Evolutionary conservation across 257 asterid species (phyloP).

Genomic region (Plantago elongata): DNA sequence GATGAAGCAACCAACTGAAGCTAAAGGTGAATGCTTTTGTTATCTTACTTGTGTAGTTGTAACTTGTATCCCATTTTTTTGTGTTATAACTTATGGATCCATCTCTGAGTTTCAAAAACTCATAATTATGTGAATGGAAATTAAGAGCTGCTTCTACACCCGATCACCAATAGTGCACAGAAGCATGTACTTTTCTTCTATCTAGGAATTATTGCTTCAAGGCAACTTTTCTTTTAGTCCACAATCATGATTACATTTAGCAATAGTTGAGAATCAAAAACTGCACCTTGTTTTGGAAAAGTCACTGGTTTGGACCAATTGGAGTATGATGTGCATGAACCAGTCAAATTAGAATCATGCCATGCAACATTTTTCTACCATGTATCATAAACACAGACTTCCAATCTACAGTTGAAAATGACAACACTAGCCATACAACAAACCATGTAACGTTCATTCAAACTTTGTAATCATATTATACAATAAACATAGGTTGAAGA

Average conservation of each 20-base stretch:
- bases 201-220: not conserved
- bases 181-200: not conserved
- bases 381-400: conserved; percentile 7
- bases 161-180: not conserved
- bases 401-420: not conserved
- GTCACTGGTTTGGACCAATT: conserved; percentile 5
- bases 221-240: too few relatives aligned
- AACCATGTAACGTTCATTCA: not conserved
- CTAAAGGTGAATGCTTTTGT: too few relatives aligned
- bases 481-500: not conserved
- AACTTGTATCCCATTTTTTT: too few relatives aligned
- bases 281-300: conserved; percentile 5
- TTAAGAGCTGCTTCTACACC: too few relatives aligned
- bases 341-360: conserved; percentile 7
- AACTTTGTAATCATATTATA: not conserved
- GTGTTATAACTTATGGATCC: too few relatives aligned
- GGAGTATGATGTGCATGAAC: not conserved
- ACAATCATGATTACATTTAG: conserved; percentile 1
- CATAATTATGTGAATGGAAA: too few relatives aligned
- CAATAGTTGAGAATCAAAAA: not conserved
- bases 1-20: too few relatives aligned
- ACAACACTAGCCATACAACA: not conserved
- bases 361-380: not conserved
- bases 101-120: too few relatives aligned
- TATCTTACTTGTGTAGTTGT: too few relatives aligned